Evolutionary conservation across 305 asterid genomes (phyloP).

Genomic region (Solanum hybrid): DNA sequence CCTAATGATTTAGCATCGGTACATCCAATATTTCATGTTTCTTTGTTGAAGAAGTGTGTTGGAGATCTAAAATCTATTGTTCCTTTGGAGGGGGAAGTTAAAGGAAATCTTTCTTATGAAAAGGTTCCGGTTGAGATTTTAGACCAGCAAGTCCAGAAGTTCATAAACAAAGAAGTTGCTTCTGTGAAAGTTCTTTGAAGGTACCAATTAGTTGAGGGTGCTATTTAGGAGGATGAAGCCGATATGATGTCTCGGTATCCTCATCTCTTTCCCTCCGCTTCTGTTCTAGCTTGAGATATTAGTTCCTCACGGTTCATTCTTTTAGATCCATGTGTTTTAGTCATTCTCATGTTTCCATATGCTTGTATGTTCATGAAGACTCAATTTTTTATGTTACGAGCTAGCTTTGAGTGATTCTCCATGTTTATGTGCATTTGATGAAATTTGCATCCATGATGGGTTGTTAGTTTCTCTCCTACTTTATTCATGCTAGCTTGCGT

Average conservation of each 20-base stretch:
- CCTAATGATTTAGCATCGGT: background rate
- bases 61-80: background rate
- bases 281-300: background rate
- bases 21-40: background rate
- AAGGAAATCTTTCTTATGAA: background rate
- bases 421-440: background rate
- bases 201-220: background rate
- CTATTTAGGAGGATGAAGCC: background rate
- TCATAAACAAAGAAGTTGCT: background rate
- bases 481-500: background rate
- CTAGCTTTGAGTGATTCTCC: background rate
- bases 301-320: background rate
- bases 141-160: background rate
- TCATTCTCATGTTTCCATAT: background rate
- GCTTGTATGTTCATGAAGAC: background rate
- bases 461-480: background rate
- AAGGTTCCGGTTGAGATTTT: background rate
- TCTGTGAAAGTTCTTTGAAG: background rate
- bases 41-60: background rate
- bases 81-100: background rate
- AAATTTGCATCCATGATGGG: background rate
- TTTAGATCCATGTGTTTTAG: background rate
- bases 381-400: too few species aligned
- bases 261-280: background rate
- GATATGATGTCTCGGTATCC: background rate